phyloP scores from a whole-genome alignment of 2,329 filamentous ascomycete genomes.

The Sporothrix variecibatus region DNA sequence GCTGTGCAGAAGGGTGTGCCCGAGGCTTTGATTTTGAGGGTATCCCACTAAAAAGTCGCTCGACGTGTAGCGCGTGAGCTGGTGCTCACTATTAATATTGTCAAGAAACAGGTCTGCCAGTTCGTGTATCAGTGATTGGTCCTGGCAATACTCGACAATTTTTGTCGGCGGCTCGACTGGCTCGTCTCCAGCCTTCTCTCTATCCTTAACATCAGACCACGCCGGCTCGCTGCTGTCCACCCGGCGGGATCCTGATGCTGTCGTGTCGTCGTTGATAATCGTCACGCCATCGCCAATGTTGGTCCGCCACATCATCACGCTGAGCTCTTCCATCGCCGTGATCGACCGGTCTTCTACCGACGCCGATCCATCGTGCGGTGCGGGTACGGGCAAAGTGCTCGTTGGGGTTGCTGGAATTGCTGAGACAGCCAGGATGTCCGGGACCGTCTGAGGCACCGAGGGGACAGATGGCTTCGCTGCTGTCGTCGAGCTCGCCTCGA shows the following conservation, averaged over 20 bases:
- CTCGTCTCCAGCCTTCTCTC: background rate
- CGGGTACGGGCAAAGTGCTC: too few relatives aligned
- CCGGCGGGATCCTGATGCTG: background rate
- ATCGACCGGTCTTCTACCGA: background rate
- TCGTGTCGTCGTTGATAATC: background rate
- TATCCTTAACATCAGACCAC: background rate
- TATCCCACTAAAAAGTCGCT: background rate
- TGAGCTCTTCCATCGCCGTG: background rate
- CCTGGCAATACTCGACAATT: background rate
- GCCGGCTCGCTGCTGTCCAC: background rate
- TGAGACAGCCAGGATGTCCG: too few relatives aligned
- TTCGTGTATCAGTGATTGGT: background rate
- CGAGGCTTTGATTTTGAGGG: background rate
- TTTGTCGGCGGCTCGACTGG: background rate
- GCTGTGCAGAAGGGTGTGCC: background rate
- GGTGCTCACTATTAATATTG: background rate
- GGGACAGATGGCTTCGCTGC: background rate
- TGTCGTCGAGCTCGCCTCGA: background rate
- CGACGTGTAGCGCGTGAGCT: background rate
- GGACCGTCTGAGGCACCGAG: too few relatives aligned
- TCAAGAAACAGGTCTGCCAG: background rate
- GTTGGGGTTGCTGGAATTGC: background rate
- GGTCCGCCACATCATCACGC: background rate
- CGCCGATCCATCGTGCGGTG: background rate
- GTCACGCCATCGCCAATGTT: background rate